Conservation (phyloP, 768 basidiomycete species). For the Tephrocybe rancida region DNA sequence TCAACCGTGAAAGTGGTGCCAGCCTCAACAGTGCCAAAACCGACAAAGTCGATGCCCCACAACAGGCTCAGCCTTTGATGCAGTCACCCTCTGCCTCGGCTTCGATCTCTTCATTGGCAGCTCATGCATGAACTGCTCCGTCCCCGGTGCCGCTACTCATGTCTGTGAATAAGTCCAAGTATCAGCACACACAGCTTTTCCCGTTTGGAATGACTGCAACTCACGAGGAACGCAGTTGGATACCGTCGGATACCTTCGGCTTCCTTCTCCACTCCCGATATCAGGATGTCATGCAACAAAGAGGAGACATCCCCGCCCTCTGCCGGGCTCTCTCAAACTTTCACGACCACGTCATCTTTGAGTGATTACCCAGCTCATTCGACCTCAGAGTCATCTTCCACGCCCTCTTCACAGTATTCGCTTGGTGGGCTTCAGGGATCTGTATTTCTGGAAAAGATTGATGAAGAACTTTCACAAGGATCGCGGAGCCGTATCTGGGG, state of each 20-base stretch:
- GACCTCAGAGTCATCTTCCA: slow-evolving; percentile 74
- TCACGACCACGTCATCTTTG: slow-evolving; percentile 65
- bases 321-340: slow-evolving; percentile 44
- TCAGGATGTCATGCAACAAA: slow-evolving; percentile 41
- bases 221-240: slow-evolving; percentile 69
- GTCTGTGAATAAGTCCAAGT: slow-evolving; percentile 70
- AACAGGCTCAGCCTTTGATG: slow-evolving; percentile 48
- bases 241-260: slow-evolving; percentile 47
- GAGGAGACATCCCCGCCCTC: slow-evolving; percentile 52
- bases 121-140: slow-evolving; percentile 57
- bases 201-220: slow-evolving; percentile 80
- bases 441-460: slow-evolving; percentile 66
- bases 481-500: slow-evolving; percentile 62
- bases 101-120: slow-evolving; percentile 65
- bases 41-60: slow-evolving; percentile 50
- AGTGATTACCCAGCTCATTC: slow-evolving; percentile 72
- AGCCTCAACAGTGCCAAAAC: slow-evolving; percentile 66
- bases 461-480: slow-evolving; percentile 68
- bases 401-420: slow-evolving; percentile 71
- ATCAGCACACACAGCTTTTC: slow-evolving; percentile 79
- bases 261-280: slow-evolving; percentile 48
- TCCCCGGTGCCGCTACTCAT: slow-evolving; percentile 83
- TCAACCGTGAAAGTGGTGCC: slow-evolving; percentile 76
- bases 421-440: slow-evolving; percentile 49
- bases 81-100: slow-evolving; percentile 70